Evolutionary conservation across 2,329 filamentous ascomycete genomes (phyloP).

Genomic region (Phaeomoniella chlamydospora): DNA sequence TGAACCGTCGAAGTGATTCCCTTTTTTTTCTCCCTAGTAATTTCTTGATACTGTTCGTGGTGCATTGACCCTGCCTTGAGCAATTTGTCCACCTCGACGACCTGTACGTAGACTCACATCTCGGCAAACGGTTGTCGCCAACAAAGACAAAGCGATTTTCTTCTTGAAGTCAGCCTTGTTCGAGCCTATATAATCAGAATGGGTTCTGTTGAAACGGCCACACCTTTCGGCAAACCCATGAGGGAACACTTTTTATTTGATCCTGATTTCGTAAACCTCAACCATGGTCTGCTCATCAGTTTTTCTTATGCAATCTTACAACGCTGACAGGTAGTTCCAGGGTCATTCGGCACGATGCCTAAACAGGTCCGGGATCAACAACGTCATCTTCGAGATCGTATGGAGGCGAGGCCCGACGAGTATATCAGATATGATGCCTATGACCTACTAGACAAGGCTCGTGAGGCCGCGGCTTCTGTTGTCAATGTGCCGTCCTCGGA

Average conservation of each 20-base stretch:
- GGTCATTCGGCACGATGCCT: slow-evolving; percentile 71
- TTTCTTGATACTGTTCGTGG: too few relatives aligned
- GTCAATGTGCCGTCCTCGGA: slow-evolving; percentile 52
- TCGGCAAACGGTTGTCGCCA: too few relatives aligned
- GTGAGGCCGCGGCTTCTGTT: slow-evolving; percentile 48
- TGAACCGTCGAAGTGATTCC: too few relatives aligned
- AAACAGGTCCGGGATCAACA: slow-evolving; percentile 42
- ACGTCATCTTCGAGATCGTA: slow-evolving; percentile 48
- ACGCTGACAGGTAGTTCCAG: slow-evolving; percentile 16
- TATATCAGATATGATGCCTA: slow-evolving; percentile 62
- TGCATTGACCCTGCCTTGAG: too few relatives aligned
- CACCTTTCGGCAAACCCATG: slow-evolving; percentile 37
- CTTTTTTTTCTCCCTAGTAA: too few relatives aligned
- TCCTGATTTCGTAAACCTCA: slow-evolving; percentile 54
- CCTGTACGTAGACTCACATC: too few relatives aligned
- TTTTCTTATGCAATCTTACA: too few relatives aligned
- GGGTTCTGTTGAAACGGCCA: slow-evolving; percentile 11
- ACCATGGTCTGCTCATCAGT: slow-evolving; percentile 40
- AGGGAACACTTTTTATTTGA: slow-evolving; percentile 57
- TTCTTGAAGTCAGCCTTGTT: too few relatives aligned
- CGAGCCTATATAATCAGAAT: too few relatives aligned
- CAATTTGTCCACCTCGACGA: too few relatives aligned
- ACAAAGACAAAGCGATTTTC: too few relatives aligned
- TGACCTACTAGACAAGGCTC: slow-evolving; percentile 46
- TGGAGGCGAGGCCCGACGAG: slow-evolving; percentile 56